Conservation (phyloP, 176 grass and related monocot species). For the Puccinellia tenuiflora region DNA sequence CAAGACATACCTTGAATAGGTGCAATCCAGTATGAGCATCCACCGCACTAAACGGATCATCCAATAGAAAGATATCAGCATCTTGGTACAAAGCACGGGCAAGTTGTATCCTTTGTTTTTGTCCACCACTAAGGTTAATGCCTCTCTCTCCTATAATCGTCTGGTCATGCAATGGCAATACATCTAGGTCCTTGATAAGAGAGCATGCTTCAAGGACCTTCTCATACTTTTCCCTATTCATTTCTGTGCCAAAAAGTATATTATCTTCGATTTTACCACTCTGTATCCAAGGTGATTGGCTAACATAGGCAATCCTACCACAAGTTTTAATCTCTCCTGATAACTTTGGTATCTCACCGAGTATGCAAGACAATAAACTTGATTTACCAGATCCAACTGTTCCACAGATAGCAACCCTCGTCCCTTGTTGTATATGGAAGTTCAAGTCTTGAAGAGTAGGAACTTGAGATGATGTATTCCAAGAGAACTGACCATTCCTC, state of each 20-base stretch:
- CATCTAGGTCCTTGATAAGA: slow-evolving; percentile 52
- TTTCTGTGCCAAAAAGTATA: slow-evolving; percentile 46
- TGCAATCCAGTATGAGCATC: slow-evolving; percentile 62
- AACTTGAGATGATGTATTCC: slow-evolving; percentile 35
- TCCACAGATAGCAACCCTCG: slow-evolving; percentile 61
- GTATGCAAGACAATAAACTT: slow-evolving; percentile 66
- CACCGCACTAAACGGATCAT: slow-evolving; percentile 75
- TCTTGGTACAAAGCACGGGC: slow-evolving; percentile 68
- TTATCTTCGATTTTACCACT: slow-evolving; percentile 63
- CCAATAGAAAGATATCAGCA: slow-evolving; percentile 70
- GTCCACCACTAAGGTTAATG: slow-evolving; percentile 70
- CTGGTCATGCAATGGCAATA: slow-evolving; percentile 50
- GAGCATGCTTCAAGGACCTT: slow-evolving; percentile 51
- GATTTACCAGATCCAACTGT: slow-evolving; percentile 76
- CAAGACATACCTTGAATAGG: slow-evolving; percentile 51
- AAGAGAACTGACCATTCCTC: slow-evolving; percentile 55
- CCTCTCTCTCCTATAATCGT: slow-evolving; percentile 78
- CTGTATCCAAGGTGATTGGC: slow-evolving; percentile 70
- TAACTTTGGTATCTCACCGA: slow-evolving; percentile 68
- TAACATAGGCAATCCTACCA: slow-evolving; percentile 60
- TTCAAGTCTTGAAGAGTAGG: slow-evolving; percentile 47
- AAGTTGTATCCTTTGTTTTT: slow-evolving; percentile 64
- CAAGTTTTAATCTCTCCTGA: slow-evolving; percentile 45
- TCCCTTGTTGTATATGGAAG: slow-evolving; percentile 44
- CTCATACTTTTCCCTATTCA: slow-evolving; percentile 39